A percentile compares a stretch with the other conserved stretches of the same genome.
Evolutionary conservation across 2,329 filamentous ascomycete species (phyloP).

Genomic region (Cadophora gregata): DNA sequence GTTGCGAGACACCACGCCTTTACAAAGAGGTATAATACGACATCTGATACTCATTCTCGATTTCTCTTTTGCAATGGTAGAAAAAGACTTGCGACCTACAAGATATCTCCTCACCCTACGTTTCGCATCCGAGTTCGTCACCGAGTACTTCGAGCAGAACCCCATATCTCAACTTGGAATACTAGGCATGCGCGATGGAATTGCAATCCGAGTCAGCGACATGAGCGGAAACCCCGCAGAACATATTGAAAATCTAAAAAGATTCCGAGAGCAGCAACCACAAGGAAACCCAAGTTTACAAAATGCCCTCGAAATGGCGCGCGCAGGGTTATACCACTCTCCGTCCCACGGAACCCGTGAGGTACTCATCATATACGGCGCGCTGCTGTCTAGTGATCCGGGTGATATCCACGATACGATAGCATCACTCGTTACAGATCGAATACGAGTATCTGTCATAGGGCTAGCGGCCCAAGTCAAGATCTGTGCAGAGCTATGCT

Average conservation of each 20-base stretch:
- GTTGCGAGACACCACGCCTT: slow-evolving; percentile 89
- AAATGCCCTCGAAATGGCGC: slow-evolving; percentile 94
- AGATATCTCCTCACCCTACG: slow-evolving; percentile 82
- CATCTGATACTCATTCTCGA: slow-evolving; percentile 91
- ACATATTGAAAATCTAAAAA: slow-evolving; percentile 78
- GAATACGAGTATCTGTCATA: slow-evolving; percentile 86
- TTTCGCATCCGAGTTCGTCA: slow-evolving; percentile 86
- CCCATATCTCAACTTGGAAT: slow-evolving; percentile 95
- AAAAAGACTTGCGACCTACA: slow-evolving; percentile 92
- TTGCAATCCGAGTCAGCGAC: slow-evolving; percentile 85
- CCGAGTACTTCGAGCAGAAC: slow-evolving; percentile 98
- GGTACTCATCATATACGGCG: slow-evolving; percentile 89
- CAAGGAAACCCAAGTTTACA: slow-evolving; percentile 83
- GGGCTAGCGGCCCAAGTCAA: slow-evolving; percentile 90
- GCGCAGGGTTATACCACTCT: slow-evolving; percentile 89
- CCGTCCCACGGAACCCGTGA: slow-evolving; percentile 93
- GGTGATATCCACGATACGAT: slow-evolving; percentile 96
- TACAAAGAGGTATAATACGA: slow-evolving; percentile 97
- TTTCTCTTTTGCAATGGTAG: slow-evolving; percentile 89
- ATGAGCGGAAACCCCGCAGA: slow-evolving; percentile 91
- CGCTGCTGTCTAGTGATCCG: slow-evolving; percentile 87
- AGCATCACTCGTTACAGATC: slow-evolving; percentile 75
- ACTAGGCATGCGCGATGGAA: slow-evolving; percentile 89
- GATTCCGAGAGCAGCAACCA: slow-evolving; percentile 69
- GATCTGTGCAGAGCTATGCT: slow-evolving; percentile 88